These are phyloP conservation scores for Fraxinus excelsior DNA, from an alignment of 257 asterid species.

Conservation along the genomic window DNA sequence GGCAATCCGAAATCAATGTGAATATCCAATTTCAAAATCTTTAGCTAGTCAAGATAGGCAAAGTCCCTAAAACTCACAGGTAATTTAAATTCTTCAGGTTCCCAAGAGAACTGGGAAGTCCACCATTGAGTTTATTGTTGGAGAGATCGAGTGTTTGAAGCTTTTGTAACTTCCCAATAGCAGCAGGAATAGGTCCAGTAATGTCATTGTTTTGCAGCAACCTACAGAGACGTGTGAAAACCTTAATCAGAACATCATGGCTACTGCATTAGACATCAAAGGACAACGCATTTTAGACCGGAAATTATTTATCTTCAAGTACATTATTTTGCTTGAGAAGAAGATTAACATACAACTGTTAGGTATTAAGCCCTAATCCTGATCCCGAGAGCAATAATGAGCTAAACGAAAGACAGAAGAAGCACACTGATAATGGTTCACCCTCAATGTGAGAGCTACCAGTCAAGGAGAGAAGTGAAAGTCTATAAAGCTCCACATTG, in stretches of 20 bases:
- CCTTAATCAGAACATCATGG: not conserved
- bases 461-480: not conserved
- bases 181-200: constrained; percentile 71
- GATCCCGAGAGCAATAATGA: not conserved
- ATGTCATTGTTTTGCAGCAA: constrained; percentile 92
- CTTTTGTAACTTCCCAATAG: constrained; percentile 70
- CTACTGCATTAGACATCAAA: not conserved
- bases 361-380: not conserved
- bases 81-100: constrained; percentile 70
- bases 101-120: constrained; percentile 72
- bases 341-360: not conserved
- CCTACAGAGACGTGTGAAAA: constrained; percentile 40
- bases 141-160: constrained; percentile 92
- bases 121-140: constrained; percentile 68
- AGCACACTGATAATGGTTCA: not conserved
- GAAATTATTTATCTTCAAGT: not conserved
- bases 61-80: constrained; percentile 60
- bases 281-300: not conserved
- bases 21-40: not conserved
- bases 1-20: constrained; percentile 21
- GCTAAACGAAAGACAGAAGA: not conserved
- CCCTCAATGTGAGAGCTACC: not conserved
- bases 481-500: not conserved
- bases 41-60: constrained; percentile 5
- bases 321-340: not conserved